Evolutionary conservation across 176 grass and related monocot species (phyloP), one percentile per base, ranked within the genome.

Genomic region (Carex parvula): DNA sequence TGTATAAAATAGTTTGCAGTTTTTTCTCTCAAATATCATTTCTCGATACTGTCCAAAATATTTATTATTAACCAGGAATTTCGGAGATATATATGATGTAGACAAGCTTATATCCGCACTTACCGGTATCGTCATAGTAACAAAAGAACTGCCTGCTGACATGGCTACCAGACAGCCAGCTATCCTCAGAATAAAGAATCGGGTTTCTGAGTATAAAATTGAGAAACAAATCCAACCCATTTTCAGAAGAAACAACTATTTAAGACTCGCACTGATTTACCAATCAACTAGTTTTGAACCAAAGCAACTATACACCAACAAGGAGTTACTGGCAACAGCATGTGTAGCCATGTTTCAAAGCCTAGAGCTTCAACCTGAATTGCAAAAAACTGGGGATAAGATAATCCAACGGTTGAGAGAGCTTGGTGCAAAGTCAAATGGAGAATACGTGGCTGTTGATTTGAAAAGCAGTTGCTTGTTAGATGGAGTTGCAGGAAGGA

Each of bases 301-400:
- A 16, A 74, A 32, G 68, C 63, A 83, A 76, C 52, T 56, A 6
- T 81, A 58, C 35, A 87, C 20, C 20, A 16, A 55, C 17, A 54
- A 79, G 7, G 52, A 87, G 24, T 53, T 87, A 68, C 79, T 52
- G 17, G 80, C 86, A 21, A 76, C 66, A 14, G 33, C 57, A 29
- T 83, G 85, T 59, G 57, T 63, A 15, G 67, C 85, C 13, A 87
- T 87, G 85, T 83, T 87, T 82, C 66, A 72, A 7, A 73, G 79
- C 33, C 80, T 87, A 8, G 67, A 77, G 18, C 56, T 87, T 11
- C 70, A 83, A 42, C 54, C 64, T 3, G 67, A 32, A 30, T 75
- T 87, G 11, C 70, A 8, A 2, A 11, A 82, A 87, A 66, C 64
- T 15, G 76, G 53, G 0, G 76, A 79, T 33, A 59, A 15, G 50